Percentiles rank a stretch among this genome's conserved stretches.
phyloP scores from a whole-genome alignment of 768 basidiomycete genomes.

The Pleurotus platypus region DNA sequence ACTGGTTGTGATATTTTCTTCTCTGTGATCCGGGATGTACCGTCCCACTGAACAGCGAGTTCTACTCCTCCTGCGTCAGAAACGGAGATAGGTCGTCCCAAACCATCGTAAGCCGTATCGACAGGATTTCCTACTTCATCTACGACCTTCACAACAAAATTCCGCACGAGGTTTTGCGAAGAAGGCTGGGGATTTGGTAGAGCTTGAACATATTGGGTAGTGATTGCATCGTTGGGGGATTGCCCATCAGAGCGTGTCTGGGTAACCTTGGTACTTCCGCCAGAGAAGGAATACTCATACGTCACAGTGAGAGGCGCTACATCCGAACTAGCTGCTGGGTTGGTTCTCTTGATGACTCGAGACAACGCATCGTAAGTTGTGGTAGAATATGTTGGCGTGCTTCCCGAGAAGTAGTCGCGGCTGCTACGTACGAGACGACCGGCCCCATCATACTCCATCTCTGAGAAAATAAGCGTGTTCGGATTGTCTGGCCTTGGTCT shows the following conservation, averaged over 20 bases:
- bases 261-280: conserved; percentile 1
- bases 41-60: conserved; percentile 1
- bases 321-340: not conserved
- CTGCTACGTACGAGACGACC: not conserved
- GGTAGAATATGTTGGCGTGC: not conserved
- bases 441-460: conserved; percentile 1
- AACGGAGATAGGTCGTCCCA: not conserved
- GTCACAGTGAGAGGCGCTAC: not conserved
- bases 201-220: conserved; percentile 1
- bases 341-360: not conserved
- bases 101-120: not conserved
- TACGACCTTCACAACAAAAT: not conserved
- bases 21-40: not conserved
- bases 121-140: not conserved
- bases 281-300: not conserved
- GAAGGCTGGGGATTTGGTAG: conserved; percentile 1
- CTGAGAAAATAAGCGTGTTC: not conserved
- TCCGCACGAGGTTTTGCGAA: not conserved
- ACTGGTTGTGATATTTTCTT: not conserved
- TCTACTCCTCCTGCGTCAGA: not conserved
- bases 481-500: not conserved
- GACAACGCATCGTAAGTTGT: not conserved
- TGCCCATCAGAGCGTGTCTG: not conserved
- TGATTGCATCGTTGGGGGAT: not conserved
- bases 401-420: conserved; percentile 4